Conservation (phyloP, 192 early-diverging fungal genomes). For the Coemansia sp. region DNA sequence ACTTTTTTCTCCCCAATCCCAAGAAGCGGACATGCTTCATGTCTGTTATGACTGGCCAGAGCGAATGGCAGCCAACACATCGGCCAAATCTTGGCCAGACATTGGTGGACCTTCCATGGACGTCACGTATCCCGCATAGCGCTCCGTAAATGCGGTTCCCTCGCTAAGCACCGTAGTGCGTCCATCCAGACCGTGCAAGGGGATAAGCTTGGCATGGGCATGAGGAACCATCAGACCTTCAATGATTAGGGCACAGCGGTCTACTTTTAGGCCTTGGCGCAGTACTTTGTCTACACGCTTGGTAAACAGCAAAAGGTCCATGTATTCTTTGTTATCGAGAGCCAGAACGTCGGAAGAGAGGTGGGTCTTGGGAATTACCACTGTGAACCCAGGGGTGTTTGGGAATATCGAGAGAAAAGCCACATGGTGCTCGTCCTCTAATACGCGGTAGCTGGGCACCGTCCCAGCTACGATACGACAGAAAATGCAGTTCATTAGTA, state of each 20-base stretch:
- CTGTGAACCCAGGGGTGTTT: constrained; percentile 34
- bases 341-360: constrained; percentile 21
- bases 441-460: constrained; percentile 19
- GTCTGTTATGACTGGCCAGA: not conserved
- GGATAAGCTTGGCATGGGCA: constrained; percentile 33
- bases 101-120: constrained; percentile 23
- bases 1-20: not conserved
- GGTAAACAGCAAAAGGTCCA: constrained; percentile 26
- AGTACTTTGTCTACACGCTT: constrained; percentile 27
- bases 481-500: constrained; percentile 14
- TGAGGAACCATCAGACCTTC: constrained; percentile 35
- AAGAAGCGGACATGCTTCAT: not conserved
- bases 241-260: constrained; percentile 27
- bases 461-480: constrained; percentile 27
- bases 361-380: constrained; percentile 27
- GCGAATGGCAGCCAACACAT: not conserved
- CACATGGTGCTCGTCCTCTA: constrained; percentile 24
- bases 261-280: constrained; percentile 22
- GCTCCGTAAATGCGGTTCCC: constrained; percentile 9
- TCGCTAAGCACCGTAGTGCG: constrained; percentile 18
- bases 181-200: constrained; percentile 22
- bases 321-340: constrained; percentile 21
- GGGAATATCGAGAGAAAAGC: constrained; percentile 32
- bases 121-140: constrained; percentile 24
- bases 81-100: constrained; percentile 15